Evolutionary conservation across 495 filamentous ascomycete genomes (phyloP).

Genomic region (Penicillium robsamsonii): DNA sequence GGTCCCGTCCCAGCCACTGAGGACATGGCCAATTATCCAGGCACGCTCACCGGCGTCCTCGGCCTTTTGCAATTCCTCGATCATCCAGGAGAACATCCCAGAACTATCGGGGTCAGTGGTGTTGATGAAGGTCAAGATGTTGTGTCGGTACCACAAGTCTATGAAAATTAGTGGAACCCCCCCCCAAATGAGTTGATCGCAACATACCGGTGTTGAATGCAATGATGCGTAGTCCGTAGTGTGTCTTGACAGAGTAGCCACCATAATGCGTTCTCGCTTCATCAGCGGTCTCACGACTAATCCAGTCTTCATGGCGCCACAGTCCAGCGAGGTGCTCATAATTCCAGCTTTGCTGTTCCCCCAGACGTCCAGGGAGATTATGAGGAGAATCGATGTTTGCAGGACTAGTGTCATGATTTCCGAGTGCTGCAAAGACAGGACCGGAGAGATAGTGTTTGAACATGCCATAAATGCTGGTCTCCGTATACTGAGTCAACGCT

Average conservation of each 20-base stretch:
- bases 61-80: slow-evolving; percentile 50
- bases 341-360: slow-evolving; percentile 56
- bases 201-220: slow-evolving; percentile 51
- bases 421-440: slow-evolving; percentile 52
- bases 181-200: not conserved
- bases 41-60: slow-evolving; percentile 52
- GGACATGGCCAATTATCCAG: slow-evolving; percentile 57
- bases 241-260: slow-evolving; percentile 51
- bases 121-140: slow-evolving; percentile 49
- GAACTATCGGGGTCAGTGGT: slow-evolving; percentile 49
- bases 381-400: slow-evolving; percentile 51
- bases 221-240: slow-evolving; percentile 49
- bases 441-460: slow-evolving; percentile 56
- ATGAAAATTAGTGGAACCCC: slow-evolving; percentile 21
- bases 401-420: slow-evolving; percentile 58
- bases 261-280: slow-evolving; percentile 50
- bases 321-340: slow-evolving; percentile 51
- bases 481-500: slow-evolving; percentile 50
- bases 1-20: slow-evolving; percentile 50
- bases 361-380: slow-evolving; percentile 49
- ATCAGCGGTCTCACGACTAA: slow-evolving; percentile 36
- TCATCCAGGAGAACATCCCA: slow-evolving; percentile 51
- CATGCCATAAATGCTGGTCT: slow-evolving; percentile 50
- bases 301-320: slow-evolving; percentile 54
- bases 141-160: slow-evolving; percentile 53